phyloP scores from a whole-genome alignment of 495 filamentous ascomycete species.

The Aspergillus olivimuriae region DNA sequence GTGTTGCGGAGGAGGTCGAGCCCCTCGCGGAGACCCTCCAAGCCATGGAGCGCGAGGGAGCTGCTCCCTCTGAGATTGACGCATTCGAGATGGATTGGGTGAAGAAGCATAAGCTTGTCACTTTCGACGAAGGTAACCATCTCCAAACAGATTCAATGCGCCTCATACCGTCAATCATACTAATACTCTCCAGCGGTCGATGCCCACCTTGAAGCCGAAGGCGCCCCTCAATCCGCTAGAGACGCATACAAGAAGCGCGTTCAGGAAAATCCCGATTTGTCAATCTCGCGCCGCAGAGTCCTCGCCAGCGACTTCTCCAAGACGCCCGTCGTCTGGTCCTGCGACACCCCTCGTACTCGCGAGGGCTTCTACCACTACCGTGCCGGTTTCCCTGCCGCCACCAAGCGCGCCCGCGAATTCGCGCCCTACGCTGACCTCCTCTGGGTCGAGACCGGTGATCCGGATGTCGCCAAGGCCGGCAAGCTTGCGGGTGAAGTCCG shows the following conservation, averaged over 20 bases:
- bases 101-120: conserved; percentile 76
- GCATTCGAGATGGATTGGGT: conserved; percentile 85
- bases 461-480: conserved; percentile 67
- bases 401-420: conserved; percentile 86
- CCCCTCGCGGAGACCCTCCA: conserved; percentile 87
- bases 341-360: conserved; percentile 87
- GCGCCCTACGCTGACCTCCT: conserved; percentile 90
- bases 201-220: conserved; percentile 59
- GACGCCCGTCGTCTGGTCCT: conserved; percentile 70
- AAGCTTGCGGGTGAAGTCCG: conserved; percentile 72
- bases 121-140: conserved; percentile 78
- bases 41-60: conserved; percentile 75
- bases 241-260: conserved; percentile 57
- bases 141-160: no score
- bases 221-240: conserved; percentile 53
- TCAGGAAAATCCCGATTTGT: conserved; percentile 58
- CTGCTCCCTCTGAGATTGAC: conserved; percentile 73
- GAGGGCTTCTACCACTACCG: conserved; percentile 96
- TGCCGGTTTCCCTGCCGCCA: conserved; percentile 80
- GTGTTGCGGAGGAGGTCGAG: conserved; percentile 64
- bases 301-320: conserved; percentile 61
- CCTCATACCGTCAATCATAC: no score
- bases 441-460: conserved; percentile 94
- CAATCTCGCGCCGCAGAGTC: conserved; percentile 66
- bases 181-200: conserved; percentile 51